Evolutionary conservation across 2,329 filamentous ascomycete genomes (phyloP).

Genomic region (Hansfordia pulvinata): DNA sequence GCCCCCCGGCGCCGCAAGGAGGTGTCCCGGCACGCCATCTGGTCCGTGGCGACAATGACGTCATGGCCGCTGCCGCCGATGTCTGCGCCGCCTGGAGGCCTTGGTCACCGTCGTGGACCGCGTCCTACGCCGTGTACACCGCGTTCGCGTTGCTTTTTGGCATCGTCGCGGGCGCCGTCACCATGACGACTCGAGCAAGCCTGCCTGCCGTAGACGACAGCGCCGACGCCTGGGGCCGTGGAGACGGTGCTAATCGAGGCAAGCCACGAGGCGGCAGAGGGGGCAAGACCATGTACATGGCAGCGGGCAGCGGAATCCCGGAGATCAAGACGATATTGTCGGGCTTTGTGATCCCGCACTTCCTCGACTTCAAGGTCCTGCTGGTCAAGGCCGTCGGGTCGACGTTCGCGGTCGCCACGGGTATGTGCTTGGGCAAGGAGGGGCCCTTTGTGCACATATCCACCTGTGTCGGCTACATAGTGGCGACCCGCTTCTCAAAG

Average conservation of each 20-base stretch:
- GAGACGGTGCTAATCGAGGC: slow-evolving; percentile 65
- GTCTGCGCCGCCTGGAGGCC: slow-evolving; percentile 51
- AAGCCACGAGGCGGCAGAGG: too few species aligned
- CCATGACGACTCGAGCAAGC: too few species aligned
- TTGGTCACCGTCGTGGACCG: too few species aligned
- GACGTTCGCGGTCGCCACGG: slow-evolving; percentile 80
- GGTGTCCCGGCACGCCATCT: slow-evolving; percentile 76
- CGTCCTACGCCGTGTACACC: slow-evolving; percentile 82
- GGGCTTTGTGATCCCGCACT: slow-evolving; percentile 81
- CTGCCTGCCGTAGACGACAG: slow-evolving; percentile 9
- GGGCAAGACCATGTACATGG: slow-evolving; percentile 77
- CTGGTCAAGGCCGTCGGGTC: slow-evolving; percentile 80
- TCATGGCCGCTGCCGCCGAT: slow-evolving; percentile 62
- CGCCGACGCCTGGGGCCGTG: slow-evolving; percentile 58
- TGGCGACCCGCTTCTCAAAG: slow-evolving; percentile 75
- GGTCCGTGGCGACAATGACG: too few species aligned
- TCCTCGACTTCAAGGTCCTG: slow-evolving; percentile 80
- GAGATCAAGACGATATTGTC: slow-evolving; percentile 96
- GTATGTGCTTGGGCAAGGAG: slow-evolving; percentile 95
- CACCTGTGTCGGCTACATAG: slow-evolving; percentile 88
- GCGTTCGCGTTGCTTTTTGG: slow-evolving; percentile 67
- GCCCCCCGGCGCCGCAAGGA: slow-evolving; percentile 71
- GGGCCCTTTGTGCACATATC: slow-evolving; percentile 91
- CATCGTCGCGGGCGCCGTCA: too few species aligned
- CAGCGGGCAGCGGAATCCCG: slow-evolving; percentile 89